These are phyloP conservation scores for Leccinellum albellum DNA, from an alignment of 768 basidiomycete species.

Conservation along the genomic window DNA sequence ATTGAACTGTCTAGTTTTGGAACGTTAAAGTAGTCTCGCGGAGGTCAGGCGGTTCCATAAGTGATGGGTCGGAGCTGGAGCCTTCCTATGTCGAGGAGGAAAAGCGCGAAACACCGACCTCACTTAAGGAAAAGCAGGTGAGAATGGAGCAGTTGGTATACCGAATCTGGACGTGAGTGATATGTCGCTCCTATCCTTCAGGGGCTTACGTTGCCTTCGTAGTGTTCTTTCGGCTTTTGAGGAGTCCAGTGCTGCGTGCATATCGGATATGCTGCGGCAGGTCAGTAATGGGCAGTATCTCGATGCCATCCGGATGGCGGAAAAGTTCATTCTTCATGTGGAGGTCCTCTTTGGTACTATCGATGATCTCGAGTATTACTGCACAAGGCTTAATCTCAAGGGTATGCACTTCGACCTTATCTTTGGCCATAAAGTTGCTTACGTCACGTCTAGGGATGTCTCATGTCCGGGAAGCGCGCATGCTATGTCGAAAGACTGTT, in stretches of 20 bases:
- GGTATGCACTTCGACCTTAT: slow-evolving; percentile 48
- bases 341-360: slow-evolving; percentile 96
- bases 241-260: slow-evolving; percentile 98
- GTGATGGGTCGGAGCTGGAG: slow-evolving; percentile 49
- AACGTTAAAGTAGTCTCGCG: slow-evolving; percentile 90
- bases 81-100: slow-evolving; percentile 75
- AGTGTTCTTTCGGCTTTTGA: slow-evolving; percentile 96
- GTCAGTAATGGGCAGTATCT: slow-evolving; percentile 96
- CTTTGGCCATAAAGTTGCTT: slow-evolving; percentile 4
- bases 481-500: slow-evolving; percentile 98
- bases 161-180: slow-evolving; percentile 94
- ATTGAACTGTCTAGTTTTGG: slow-evolving; percentile 72
- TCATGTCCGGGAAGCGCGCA: slow-evolving; percentile 95
- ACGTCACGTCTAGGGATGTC: slow-evolving; percentile 72
- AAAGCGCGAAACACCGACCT: slow-evolving; percentile 65
- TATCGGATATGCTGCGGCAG: slow-evolving; percentile 96
- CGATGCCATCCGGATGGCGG: slow-evolving; percentile 96
- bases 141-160: slow-evolving; percentile 97
- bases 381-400: slow-evolving; percentile 73
- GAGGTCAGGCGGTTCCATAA: slow-evolving; percentile 59
- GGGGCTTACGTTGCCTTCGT: slow-evolving; percentile 10
- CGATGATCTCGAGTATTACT: slow-evolving; percentile 92
- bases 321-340: slow-evolving; percentile 97
- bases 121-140: slow-evolving; percentile 85
- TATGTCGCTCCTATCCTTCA: neutral